Conservation (phyloP, 345 rosid genomes). For the Aethionema arabicum region DNA sequence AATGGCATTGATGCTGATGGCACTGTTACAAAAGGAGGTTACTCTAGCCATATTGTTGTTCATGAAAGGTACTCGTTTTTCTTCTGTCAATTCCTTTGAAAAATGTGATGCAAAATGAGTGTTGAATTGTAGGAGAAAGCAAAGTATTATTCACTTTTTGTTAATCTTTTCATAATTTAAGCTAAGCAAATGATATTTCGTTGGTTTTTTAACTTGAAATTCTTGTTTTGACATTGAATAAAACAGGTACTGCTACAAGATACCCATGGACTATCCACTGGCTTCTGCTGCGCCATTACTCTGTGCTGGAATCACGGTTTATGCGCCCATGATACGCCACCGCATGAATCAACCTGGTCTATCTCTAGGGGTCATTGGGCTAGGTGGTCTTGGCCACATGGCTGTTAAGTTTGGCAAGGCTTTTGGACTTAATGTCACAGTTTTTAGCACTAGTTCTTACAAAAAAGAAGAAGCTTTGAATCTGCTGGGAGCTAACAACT, state of each 20-base stretch:
- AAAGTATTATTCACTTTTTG: background rate
- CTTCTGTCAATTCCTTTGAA: background rate
- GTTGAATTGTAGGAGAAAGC: background rate
- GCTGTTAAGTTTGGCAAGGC: slow-evolving; percentile 97
- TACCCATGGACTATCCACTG: slow-evolving; percentile 66
- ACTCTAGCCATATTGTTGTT: slow-evolving; percentile 70
- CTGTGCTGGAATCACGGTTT: slow-evolving; percentile 90
- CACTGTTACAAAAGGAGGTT: slow-evolving; percentile 80
- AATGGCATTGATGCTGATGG: slow-evolving; percentile 74
- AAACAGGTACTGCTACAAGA: slow-evolving; percentile 75
- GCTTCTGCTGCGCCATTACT: slow-evolving; percentile 82
- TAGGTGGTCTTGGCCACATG: slow-evolving; percentile 96
- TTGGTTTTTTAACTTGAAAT: too few species aligned
- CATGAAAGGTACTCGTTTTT: slow-evolving; percentile 55
- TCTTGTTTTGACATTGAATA: background rate
- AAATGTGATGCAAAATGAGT: background rate
- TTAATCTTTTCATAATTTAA: background rate
- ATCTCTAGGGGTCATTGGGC: slow-evolving; percentile 78
- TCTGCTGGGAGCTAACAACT: slow-evolving; percentile 62
- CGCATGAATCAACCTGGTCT: slow-evolving; percentile 84
- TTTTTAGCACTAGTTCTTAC: slow-evolving; percentile 74
- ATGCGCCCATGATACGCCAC: slow-evolving; percentile 77
- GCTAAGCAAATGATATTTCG: background rate
- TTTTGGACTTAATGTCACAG: slow-evolving; percentile 75
- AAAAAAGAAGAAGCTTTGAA: slow-evolving; percentile 82